Conservation (phyloP, 2,329 filamentous ascomycete species). For the Xylaria sp. region DNA sequence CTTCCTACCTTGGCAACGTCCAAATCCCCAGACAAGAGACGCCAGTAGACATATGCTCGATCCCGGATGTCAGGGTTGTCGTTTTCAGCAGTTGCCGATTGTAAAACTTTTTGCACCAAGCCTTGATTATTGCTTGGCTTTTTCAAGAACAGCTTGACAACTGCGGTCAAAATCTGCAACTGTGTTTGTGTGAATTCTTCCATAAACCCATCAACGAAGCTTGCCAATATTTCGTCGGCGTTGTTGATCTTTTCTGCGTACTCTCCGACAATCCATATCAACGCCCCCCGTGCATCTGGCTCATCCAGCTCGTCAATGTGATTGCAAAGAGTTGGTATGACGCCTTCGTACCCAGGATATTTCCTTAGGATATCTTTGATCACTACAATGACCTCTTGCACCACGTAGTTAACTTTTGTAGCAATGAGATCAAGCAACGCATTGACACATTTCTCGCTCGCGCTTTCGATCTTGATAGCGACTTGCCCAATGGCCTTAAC, state of each 20-base stretch:
- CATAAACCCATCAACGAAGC: constrained; percentile 93
- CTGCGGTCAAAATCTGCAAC: constrained; percentile 94
- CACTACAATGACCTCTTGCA: constrained; percentile 98
- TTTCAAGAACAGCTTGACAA: constrained; percentile 97
- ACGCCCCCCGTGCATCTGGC: constrained; percentile 84
- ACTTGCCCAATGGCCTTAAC: constrained; percentile 98
- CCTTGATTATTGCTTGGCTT: constrained; percentile 92
- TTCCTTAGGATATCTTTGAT: constrained; percentile 99
- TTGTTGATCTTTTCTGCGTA: constrained; percentile 99
- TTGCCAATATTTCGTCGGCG: constrained; percentile 90
- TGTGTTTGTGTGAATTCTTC: constrained; percentile 99
- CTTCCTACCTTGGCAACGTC: constrained; percentile 82
- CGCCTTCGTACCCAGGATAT: constrained; percentile 97
- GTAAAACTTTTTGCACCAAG: constrained; percentile 92
- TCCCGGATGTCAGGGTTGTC: constrained; percentile 98
- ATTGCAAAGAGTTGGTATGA: constrained; percentile 95
- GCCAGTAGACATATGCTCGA: constrained; percentile 98
- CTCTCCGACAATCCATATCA: constrained; percentile 99
- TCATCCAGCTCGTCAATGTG: constrained; percentile 98
- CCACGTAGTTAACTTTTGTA: constrained; percentile 98
- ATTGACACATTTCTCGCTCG: constrained; percentile 95
- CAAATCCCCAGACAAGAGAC: constrained; percentile 89
- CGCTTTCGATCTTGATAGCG: constrained; percentile 96
- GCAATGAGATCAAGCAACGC: constrained; percentile 92
- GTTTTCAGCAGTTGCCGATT: constrained; percentile 90